Evolutionary conservation across 805 yeast species (phyloP), one percentile per base, ranked within the genome.

Genomic region (Yamadazyma scolyti): DNA sequence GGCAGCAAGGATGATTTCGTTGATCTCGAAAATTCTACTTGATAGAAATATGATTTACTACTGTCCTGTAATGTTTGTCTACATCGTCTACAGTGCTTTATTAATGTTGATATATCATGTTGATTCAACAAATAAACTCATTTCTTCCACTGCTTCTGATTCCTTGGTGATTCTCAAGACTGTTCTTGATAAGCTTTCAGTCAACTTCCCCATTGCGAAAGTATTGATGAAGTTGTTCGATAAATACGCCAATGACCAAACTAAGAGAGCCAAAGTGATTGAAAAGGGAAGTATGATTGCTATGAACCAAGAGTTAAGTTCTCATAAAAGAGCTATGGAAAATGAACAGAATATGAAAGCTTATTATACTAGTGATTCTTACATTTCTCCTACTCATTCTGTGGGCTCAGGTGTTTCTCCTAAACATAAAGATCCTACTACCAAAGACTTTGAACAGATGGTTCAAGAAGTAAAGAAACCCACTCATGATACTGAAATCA

Each of bases 1-100:
- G 53, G 84, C 89, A 1, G 87, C 93, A 1, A 75, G 84, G 46
- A 77, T 81, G 76, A 77, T 83, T 40, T 71, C 83, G 4, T 65
- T 73, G 25, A 77, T 84, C 33, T 68, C 76, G 17, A 77, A 77
- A 28, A 77, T 73, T 35, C 43, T 83, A 35, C 44, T 67, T 23
- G 72, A 68, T 25, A 64, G 68, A 24, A 65, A 68, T 32, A 74
- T 74, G 42, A 50, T 79, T 32, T 58, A 55, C 32, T 68, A 64
- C 41, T 69, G 75, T 36, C 81, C 85, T 9, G 75, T 79, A n/a
- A 62, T 71, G 52, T 69, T 67, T 44, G 78, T 75, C 19, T 78
- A 76, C 47, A 71, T 71, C 22, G 59, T 71, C 30, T 80, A 77
- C 50, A 70, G 79, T 19, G 85, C 93, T 1, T 65, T 80, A 40